Evolutionary conservation across 2,329 filamentous ascomycete genomes (phyloP).

Genomic region (Neocatenulostroma microsporum): DNA sequence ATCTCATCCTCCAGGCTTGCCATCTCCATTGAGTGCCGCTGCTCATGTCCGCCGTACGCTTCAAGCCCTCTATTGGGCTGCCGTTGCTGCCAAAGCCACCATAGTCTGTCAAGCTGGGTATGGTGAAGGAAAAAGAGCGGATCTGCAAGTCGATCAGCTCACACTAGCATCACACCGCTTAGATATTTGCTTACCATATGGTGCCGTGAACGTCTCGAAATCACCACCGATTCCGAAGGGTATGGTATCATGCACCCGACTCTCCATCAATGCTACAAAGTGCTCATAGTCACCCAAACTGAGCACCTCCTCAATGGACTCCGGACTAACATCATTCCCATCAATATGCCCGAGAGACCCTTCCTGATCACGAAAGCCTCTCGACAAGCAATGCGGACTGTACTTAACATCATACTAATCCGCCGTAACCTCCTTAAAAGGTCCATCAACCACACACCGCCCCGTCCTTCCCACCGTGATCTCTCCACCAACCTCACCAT

Average conservation of each 20-base stretch:
- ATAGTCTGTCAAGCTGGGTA: conserved; percentile 19
- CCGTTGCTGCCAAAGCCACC: conserved; percentile 20
- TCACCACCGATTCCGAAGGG: conserved; percentile 20
- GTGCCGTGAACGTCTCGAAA: conserved; percentile 18
- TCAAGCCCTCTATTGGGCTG: conserved; percentile 8
- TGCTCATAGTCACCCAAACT: conserved; percentile 10
- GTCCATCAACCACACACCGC: conserved; percentile 21
- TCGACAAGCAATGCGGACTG: conserved; percentile 17
- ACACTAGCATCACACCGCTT: neutral
- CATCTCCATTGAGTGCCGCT: conserved; percentile 14
- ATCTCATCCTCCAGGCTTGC: conserved; percentile 16
- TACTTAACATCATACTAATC: conserved; percentile 12
- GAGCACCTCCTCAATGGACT: conserved; percentile 14
- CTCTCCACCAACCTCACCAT: conserved; percentile 10
- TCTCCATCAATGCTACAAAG: conserved; percentile 16
- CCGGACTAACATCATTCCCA: conserved; percentile 13
- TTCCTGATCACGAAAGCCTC: conserved; percentile 15
- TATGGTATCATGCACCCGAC: conserved; percentile 17
- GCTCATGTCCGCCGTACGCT: conserved; percentile 11
- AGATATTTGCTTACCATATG: conserved; percentile 16
- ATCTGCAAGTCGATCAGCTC: conserved; percentile 7
- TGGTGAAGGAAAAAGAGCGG: conserved; percentile 25
- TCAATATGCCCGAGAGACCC: conserved; percentile 15
- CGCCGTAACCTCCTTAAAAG: conserved; percentile 15
- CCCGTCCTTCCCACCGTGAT: conserved; percentile 13